Base-by-base conservation (phyloP, 176 grass and related monocot genomes). In the Eremochloa ophiuroides region DNA sequence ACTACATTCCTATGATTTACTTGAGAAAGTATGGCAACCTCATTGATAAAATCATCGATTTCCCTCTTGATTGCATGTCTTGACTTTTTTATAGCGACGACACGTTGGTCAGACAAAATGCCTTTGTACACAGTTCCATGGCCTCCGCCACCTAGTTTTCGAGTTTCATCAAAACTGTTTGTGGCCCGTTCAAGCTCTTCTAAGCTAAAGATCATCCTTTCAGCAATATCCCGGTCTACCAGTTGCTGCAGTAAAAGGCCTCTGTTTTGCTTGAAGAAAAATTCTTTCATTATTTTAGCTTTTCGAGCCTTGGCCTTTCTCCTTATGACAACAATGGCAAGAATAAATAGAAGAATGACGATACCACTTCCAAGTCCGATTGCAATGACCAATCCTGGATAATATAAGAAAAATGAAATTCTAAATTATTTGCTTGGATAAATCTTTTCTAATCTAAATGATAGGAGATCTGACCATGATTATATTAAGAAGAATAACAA, bases 1-100 rank as follows among this genome's bases (percentile, higher is more conserved):
- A 94, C 88, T 6, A 94, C 74, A 61, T 94, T 94, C 60, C 91
- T 85, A 13, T 94, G 82, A 23, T 90, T 94, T 28, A 91, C 88
- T 59, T 90, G 85, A 7, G 91, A 94, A 39, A 94, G 88, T 74
- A 94, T 94, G 40, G 80, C 69, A 42, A 89, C 76, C 46, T 94
- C 88, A 28, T 94, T 94, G 42, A 94, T 90, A 71, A 94, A 94
- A 28, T 86, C 82, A 7, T 94, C 78, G 0, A 88, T 94, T 43
- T 94, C 85, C 71, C 62, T 90, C 43, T 91, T 75, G 12, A 94
- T 17, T 26, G 47, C 16, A n/a, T 85, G 66, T 23, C 71, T 94
- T 26, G 91, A 88, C 25, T 86, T 94, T 82, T 94, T 94, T 12
- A 94, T 90, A 6, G 88, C 87, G 11, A 90, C 91, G 0, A 94